Conservation (phyloP, 1,284 basidiomycete genomes). For the Filobasidium uniguttulatum region DNA sequence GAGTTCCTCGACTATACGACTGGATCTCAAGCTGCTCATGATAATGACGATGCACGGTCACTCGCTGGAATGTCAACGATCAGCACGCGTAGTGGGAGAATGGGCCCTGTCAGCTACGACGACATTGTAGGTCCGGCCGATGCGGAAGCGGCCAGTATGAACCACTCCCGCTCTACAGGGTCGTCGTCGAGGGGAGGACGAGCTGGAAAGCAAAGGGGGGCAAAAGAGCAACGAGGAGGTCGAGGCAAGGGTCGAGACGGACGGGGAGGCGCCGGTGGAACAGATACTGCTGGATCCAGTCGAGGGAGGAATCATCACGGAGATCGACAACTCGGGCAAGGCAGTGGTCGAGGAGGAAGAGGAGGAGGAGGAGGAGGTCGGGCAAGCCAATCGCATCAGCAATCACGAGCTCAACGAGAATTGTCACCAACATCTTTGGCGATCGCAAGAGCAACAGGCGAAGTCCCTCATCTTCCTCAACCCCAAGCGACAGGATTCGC, state of each 20-base stretch:
- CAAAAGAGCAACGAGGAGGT: no score
- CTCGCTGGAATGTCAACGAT: neutral
- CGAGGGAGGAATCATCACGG: slow-evolving; percentile 15
- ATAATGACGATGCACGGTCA: neutral
- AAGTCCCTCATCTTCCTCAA: slow-evolving; percentile 1
- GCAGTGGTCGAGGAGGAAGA: slow-evolving; percentile 18
- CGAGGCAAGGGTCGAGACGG: slow-evolving; percentile 5
- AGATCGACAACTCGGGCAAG: slow-evolving; percentile 14
- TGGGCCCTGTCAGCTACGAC: neutral
- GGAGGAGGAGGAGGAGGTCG: slow-evolving; percentile 18
- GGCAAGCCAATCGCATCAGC: neutral
- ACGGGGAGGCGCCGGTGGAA: slow-evolving; percentile 5
- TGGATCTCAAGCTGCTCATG: neutral
- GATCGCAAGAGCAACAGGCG: slow-evolving; percentile 13
- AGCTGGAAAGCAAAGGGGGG: neutral
- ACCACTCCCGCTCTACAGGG: slow-evolving; percentile 16
- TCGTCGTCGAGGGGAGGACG: slow-evolving; percentile 18
- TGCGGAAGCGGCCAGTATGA: slow-evolving; percentile 13
- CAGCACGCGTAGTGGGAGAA: neutral
- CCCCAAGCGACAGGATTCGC: neutral
- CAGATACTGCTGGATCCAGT: slow-evolving; percentile 11
- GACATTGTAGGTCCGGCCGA: neutral
- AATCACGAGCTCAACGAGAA: slow-evolving; percentile 10
- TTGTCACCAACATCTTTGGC: slow-evolving; percentile 7
- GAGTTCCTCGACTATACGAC: slow-evolving; percentile 9